phyloP scores from a whole-genome alignment of 306 rosid genomes.

The Ormosia semicastrata region DNA sequence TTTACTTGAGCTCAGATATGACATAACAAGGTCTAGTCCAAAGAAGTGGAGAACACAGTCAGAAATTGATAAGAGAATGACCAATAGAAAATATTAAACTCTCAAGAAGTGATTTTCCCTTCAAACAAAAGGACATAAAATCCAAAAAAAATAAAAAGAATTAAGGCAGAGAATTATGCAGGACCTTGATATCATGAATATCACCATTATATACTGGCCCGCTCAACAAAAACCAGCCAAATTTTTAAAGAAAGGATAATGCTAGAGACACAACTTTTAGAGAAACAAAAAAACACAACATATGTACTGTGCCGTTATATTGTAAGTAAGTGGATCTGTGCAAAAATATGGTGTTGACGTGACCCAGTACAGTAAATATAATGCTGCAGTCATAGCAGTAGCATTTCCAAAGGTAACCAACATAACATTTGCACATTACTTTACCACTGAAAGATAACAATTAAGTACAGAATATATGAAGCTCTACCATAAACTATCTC shows the following conservation, averaged over 20 bases:
- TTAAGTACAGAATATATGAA: background rate
- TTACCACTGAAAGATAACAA: background rate
- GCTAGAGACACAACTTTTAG: background rate
- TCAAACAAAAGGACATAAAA: background rate
- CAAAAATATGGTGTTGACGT: background rate
- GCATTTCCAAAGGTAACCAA: background rate
- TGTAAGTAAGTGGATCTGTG: background rate
- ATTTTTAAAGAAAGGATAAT: background rate
- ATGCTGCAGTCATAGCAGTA: background rate
- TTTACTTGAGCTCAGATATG: background rate
- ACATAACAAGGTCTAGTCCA: background rate
- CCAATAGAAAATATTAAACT: background rate
- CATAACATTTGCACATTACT: background rate
- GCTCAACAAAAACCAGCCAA: background rate
- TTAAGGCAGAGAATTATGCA: slow-evolving; percentile 4
- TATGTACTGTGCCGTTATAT: background rate
- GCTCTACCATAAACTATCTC: background rate
- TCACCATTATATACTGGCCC: background rate
- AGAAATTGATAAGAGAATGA: background rate
- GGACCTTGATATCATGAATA: slow-evolving; percentile 11
- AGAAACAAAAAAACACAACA: background rate
- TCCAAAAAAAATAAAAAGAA: background rate
- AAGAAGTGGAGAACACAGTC: background rate
- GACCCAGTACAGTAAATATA: slow-evolving; percentile 7
- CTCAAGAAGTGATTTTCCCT: background rate